Base-by-base conservation (phyloP, 345 rosid species). In the Ricinus communis region DNA sequence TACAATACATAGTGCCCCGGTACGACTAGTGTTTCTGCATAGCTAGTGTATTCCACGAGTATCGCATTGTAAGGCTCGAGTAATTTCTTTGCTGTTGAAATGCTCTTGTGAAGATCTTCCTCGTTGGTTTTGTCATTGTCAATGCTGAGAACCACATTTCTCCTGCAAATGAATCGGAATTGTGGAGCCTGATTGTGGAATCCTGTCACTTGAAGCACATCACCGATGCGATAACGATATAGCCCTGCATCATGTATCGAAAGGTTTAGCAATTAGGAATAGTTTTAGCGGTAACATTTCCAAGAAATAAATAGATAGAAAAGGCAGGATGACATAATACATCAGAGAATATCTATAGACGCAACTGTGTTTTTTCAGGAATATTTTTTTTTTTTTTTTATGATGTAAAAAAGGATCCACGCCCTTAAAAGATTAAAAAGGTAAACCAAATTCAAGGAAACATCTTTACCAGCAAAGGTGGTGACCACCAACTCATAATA, bases 101-200 rank as follows among this genome's bases (percentile, higher is more conserved):
- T 58, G 83, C 90, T 81, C 63, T 79, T 83, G 82, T 85, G 89
- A 22, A 87, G 84, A 69, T 87, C 92, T 63, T 84, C 83, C 68
- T 87, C 92, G 52, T 84, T 85, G 14, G 92, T 87, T 76, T 87
- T 87, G 84, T 87, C 92, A 24, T 65, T 84, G 81, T 85, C 92
- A 10, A 87, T 83, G 84, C 92, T 85, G 18, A 87, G 82, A 41
- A 87, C 83, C 43, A 87, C 89, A 27, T 87, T 85, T 65, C 84
- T 82, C 81, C 92, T 71, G 80, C 92, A 86, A 52, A 88, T 84
- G 84, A 88, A 88, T 14, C 86, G 80, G 80, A 88, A 88, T 16
- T 88, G 88, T 4, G 92, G 92, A 15, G 88, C 90, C 40, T 55
- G 69, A 65, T 88, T 84, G 84, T 88, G 79, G 71, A 88, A 88